Conservation (phyloP, 78 protist genomes). For the Isochrysis galbana region DNA sequence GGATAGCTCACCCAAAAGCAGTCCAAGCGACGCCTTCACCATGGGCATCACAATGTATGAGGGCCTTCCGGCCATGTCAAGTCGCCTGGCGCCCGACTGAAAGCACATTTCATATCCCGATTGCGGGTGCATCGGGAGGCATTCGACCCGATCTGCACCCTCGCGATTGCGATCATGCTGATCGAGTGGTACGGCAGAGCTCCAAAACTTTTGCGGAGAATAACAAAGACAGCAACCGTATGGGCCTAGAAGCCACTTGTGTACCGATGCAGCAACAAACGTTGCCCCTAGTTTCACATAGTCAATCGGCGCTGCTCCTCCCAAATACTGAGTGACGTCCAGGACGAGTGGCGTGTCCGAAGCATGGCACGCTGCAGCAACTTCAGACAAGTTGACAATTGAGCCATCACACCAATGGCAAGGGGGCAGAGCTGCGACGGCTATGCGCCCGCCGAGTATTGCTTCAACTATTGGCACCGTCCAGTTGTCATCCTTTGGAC, state of each 20-base stretch:
- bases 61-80: slow-evolving; percentile 3
- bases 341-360: neutral
- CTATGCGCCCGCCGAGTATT: neutral
- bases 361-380: neutral
- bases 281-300: neutral
- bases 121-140: neutral
- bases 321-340: neutral
- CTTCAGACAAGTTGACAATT: neutral
- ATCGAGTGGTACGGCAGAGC: neutral
- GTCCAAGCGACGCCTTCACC: neutral
- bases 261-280: neutral
- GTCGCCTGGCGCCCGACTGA: neutral
- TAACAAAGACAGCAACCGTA: neutral
- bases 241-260: slow-evolving; percentile 20
- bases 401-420: slow-evolving; percentile 15
- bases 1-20: neutral
- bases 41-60: neutral
- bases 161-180: neutral
- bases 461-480: neutral
- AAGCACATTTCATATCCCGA: neutral
- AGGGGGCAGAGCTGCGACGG: neutral
- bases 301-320: neutral
- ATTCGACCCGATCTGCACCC: neutral
- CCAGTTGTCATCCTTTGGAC: slow-evolving; percentile 10
- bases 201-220: neutral